Conservation (phyloP, 2,329 filamentous ascomycete species). For the Colletotrichum endophyticum region DNA sequence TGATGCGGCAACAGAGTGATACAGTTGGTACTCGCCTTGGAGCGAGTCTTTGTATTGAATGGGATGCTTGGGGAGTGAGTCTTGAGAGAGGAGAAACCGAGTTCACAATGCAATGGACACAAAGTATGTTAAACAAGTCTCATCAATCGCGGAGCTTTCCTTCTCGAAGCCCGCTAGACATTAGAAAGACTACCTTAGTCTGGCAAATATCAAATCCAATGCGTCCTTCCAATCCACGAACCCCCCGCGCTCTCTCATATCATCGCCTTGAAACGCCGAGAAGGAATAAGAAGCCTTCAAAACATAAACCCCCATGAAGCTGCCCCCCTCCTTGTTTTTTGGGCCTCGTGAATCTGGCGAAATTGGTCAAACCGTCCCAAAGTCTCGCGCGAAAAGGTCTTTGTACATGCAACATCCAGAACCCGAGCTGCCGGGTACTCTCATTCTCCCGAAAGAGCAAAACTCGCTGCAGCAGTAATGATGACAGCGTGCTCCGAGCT, state of each 20-base stretch:
- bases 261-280: neutral
- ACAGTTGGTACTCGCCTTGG: no score
- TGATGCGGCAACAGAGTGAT: no score
- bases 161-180: neutral
- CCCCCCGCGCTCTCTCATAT: neutral
- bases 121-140: neutral
- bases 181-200: neutral
- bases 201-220: neutral
- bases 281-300: neutral
- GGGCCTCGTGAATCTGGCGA: neutral
- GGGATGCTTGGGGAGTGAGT: neutral
- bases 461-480: neutral
- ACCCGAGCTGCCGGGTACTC: neutral
- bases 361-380: neutral
- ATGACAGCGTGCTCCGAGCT: neutral
- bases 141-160: neutral
- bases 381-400: neutral
- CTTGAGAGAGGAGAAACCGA: neutral
- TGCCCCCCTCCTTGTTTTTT: neutral
- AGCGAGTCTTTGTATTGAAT: no score
- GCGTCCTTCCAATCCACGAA: neutral
- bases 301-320: neutral
- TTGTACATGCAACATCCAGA: neutral
- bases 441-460: neutral
- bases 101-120: neutral